Evolutionary conservation across 805 yeast genomes (phyloP), one percentile per base, ranked within the genome.

Genomic region (Wickerhamomyces strasburgensis): DNA sequence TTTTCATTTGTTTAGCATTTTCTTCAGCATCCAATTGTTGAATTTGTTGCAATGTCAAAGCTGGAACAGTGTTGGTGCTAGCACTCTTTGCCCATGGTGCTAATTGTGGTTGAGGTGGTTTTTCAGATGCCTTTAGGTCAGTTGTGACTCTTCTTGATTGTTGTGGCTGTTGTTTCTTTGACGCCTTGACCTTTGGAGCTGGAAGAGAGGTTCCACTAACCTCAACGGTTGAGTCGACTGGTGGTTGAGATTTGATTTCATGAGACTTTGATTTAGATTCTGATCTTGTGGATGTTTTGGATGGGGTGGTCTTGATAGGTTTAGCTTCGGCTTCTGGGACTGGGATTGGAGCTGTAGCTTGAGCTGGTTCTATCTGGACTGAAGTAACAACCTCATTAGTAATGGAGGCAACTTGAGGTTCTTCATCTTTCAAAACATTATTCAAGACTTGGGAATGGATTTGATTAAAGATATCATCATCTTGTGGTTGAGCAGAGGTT

Each of bases 61-160:
- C 52, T 10, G 77, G 75, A n/a, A 34, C 31, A 42, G 37, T 43
- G 14, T 37, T 39, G 34, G 44, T 44, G 13, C 47, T 37, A 29
- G 50, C 42, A 5, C 50, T 41, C 16, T 54, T 49, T n/a, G 80
- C 80, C 80, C 80, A 75, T 30, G 81, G 80, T 5, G 80, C 80
- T 21, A 66, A 52, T 31, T 47, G 46, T 10, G 48, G 18, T 8
- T 31, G 24, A 4, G 31, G 16, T 21, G 23, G 27, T n/a, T 19
- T 29, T 10, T 21, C 25, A 8, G 25, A 8, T 21, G 25, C 7
- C 25, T 21, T 21, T 21, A 21, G 7, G 7, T 21, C 25, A 21
- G 25, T 21, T 8, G 25, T 11, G 11, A 21, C 11, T 21, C 7
- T 21, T 21, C 11, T 21, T 21, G 25, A 8, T 21, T 21, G 25